Evolutionary conservation across 495 filamentous ascomycete species (phyloP), one percentile per base, ranked within the genome.

Genomic region (Wilcoxina mikolae): DNA sequence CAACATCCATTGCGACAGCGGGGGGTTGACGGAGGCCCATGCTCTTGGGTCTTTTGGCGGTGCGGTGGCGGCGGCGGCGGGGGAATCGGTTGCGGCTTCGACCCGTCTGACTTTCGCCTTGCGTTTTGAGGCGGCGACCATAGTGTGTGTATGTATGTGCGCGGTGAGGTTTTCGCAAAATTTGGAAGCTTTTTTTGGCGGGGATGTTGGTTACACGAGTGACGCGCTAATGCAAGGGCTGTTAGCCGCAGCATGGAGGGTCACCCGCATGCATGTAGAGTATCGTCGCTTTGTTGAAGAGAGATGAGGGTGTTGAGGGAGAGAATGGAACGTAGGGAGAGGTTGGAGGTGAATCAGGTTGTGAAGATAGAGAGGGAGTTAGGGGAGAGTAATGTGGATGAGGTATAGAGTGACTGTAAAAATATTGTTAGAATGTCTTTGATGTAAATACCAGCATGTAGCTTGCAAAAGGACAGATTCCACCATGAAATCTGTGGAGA

Each of bases 1-100:
- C 26, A 90, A 74, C 26, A 88, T 77, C 90, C 91, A 98, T 78
- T 84, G 77, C 53, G 87, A 85, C n/a, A 98, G 71, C 11, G 79
- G 66, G 4, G 85, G 86, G 3, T 75, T 81, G 26, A 95, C 70
- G 4, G 75, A 82, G 65, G 84, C 80, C 89, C 90, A 95, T 23
- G 85, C 77, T 59, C 87, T 69, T 29, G 54, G 60, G 18, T 29
- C 53, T n/a, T 11, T 31, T 10, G 27, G 12, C 1, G 50, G 11
- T 17, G 71, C 31, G 17, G 43, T 17, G 10, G 35, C 24, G 3
- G 22, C 22, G 41, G 17, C 56, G 17, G 42, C 51, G 27, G 42
- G 20, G 12, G 33, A 26, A 28, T 56, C 27, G 4, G 38, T 31
- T 24, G 46, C 18, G 3, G 10, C n/a, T 2, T 38, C 33, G 10